Conservation (phyloP, 1,284 basidiomycete genomes). For the Moniliophthora roreri region DNA sequence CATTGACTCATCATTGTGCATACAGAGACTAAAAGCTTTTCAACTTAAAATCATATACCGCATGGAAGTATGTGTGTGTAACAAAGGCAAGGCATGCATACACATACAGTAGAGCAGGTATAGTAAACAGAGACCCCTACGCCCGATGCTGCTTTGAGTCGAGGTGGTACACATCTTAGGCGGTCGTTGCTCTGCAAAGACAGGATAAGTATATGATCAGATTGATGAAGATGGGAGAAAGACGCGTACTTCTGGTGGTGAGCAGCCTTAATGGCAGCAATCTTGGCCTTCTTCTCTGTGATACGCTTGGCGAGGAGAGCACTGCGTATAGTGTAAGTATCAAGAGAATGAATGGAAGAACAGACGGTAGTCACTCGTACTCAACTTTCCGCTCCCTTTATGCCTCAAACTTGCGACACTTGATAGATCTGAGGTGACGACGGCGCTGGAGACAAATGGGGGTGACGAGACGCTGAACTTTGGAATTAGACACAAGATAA, state of each 20-base stretch:
- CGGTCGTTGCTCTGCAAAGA: conserved; percentile 10
- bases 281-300: conserved; percentile 91
- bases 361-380: conserved; percentile 64
- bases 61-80: neutral
- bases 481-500: conserved; percentile 50
- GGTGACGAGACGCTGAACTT: conserved; percentile 92
- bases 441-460: conserved; percentile 95
- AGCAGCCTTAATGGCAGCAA: conserved; percentile 74
- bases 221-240: neutral
- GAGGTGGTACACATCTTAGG: neutral
- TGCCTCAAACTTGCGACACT: conserved; percentile 84
- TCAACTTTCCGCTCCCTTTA: conserved; percentile 96
- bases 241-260: conserved; percentile 63
- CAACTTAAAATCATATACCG: conserved; percentile 1
- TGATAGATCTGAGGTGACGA: conserved; percentile 89
- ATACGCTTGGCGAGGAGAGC: conserved; percentile 86
- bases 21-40: neutral
- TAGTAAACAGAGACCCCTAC: neutral
- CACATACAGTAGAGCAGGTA: neutral
- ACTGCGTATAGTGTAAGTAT: conserved; percentile 34
- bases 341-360: too few relatives aligned
- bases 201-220: neutral
- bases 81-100: neutral
- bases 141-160: neutral
- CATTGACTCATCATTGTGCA: too few relatives aligned